Conservation (phyloP, 208 protist genomes). For the Tetramitus jugosus region DNA sequence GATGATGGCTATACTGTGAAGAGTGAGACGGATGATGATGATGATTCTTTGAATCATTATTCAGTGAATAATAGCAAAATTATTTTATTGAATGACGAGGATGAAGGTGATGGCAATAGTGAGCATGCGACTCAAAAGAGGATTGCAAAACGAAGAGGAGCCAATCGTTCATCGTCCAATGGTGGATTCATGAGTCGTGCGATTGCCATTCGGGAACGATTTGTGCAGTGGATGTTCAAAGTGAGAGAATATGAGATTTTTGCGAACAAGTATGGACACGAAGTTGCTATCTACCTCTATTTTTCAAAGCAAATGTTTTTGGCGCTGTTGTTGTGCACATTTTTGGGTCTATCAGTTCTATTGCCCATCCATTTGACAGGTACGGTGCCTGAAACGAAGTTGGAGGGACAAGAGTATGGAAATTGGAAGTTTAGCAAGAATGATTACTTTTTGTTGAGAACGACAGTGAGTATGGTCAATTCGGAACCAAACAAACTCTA, state of each 20-base stretch:
- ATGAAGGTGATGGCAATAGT: too few relatives aligned
- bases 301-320: not conserved
- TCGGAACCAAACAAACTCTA: not conserved
- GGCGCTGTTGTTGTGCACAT: not conserved
- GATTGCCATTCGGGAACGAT: too few relatives aligned
- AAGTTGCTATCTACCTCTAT: not conserved
- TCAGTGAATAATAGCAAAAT: too few relatives aligned
- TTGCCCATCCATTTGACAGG: constrained; percentile 12
- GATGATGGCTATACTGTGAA: too few relatives aligned
- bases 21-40: too few relatives aligned
- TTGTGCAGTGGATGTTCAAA: not conserved
- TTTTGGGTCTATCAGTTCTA: not conserved
- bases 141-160: too few relatives aligned
- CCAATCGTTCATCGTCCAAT: too few relatives aligned
- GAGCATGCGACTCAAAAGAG: too few relatives aligned
- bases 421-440: too few relatives aligned
- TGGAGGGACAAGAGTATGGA: not conserved
- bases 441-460: not conserved
- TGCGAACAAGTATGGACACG: not conserved
- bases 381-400: not conserved
- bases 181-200: too few relatives aligned
- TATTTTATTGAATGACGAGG: too few relatives aligned
- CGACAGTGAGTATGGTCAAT: not conserved
- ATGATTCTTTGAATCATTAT: too few relatives aligned
- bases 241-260: not conserved